Base-by-base conservation (phyloP, 345 rosid species). In the Turnera subulata region DNA sequence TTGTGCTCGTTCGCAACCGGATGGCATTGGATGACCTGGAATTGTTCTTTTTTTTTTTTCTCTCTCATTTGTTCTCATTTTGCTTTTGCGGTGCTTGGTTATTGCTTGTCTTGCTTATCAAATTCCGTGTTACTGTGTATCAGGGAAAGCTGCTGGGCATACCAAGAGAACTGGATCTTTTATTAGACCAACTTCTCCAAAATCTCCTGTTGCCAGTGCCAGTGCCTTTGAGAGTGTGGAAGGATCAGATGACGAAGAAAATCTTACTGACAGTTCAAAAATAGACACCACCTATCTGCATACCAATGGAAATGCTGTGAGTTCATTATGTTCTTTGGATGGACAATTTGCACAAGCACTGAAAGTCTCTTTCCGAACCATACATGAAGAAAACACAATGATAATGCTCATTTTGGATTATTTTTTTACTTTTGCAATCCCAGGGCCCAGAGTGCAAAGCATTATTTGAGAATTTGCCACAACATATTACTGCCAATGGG, bases 231-330 rank as follows among this genome's bases (percentile, higher is more conserved):
- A 87, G 80, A 89, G 92, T 58, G 53, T 84, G 56, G 99, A 78
- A 72, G 99, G 84, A 50, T 90, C 97, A 1, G 99, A 94, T 74
- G 99, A 88, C 61, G 99, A 90, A 70, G 95, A 89, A 71, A 77
- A 75, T 64, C 53, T 85, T 81, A 80, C 81, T 16, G 87, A 85
- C 49, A 74, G 46, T 66, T 54, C 82, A 47, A 82, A 76, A 76
- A 61, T 82, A 53, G 96, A 94, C 50, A 56, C 71, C 37, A 51
- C 86, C 1, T 90, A 84, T 67, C 46, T 84, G 78, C 89, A 71
- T 66, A 56, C 82, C 6, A 84, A 88, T 69, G 96, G 95, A 43
- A 76, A 71, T 61, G 73, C 89, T 50, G 99, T 94, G 73, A 94
- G 95, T 85, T 46, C 56, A 8, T 33, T 24, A 32, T 56, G 58